Evolutionary conservation across 495 filamentous ascomycete species (phyloP).

Genomic region (Staphylotrichum tortipilum): DNA sequence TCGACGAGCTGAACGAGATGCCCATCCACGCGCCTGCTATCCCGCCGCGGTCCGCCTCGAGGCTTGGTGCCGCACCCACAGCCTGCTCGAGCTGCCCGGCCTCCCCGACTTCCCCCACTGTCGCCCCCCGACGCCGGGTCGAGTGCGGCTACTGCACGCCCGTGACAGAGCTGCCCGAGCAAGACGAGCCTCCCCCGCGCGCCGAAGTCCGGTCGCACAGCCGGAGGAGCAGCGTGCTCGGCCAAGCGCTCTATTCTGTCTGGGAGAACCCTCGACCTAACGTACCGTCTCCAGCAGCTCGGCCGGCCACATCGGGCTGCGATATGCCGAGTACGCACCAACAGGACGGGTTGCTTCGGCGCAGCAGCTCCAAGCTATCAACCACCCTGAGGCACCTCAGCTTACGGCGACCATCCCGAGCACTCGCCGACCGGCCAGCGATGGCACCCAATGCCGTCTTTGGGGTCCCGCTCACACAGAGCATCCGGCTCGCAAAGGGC

Average conservation of each 20-base stretch:
- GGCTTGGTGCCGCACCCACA: constrained; percentile 5
- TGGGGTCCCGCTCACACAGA: constrained; percentile 28
- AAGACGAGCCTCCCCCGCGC: too few relatives aligned
- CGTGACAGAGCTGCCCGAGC: constrained; percentile 8
- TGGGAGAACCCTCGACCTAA: constrained; percentile 14
- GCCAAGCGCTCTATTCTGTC: constrained; percentile 1
- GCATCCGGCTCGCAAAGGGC: constrained; percentile 34
- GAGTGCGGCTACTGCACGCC: constrained; percentile 2
- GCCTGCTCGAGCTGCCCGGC: background rate
- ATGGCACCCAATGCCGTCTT: constrained; percentile 24
- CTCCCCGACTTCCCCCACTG: background rate
- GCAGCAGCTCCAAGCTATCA: constrained; percentile 27
- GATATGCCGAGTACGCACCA: background rate
- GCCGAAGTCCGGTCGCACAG: background rate
- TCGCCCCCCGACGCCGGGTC: background rate
- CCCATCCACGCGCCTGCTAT: constrained; percentile 30
- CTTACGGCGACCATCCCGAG: constrained; percentile 2
- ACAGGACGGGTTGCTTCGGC: constrained; percentile 15
- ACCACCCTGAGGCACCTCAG: constrained; percentile 18
- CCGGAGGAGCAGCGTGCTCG: constrained; percentile 5
- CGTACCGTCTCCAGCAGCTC: background rate
- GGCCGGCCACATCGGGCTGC: background rate
- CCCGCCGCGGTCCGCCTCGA: constrained; percentile 30
- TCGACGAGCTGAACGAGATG: constrained; percentile 27
- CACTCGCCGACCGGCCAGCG: constrained; percentile 9